Conservation (phyloP, 371 early-diverging fungal genomes). For the Mortierella sp. region DNA sequence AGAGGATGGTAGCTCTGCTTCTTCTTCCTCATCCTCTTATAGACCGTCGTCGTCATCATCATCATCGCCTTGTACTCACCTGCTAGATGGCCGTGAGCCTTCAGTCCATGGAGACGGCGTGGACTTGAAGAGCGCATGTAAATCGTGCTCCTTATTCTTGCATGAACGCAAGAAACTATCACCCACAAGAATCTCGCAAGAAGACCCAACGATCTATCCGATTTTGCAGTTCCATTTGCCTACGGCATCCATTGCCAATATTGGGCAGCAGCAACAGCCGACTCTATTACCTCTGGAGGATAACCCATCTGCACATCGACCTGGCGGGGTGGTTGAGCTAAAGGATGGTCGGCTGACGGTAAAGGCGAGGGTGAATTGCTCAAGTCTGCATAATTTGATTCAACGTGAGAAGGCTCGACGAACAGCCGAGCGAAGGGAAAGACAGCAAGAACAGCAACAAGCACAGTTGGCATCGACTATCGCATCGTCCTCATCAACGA, state of each 20-base stretch:
- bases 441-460: conserved; percentile 5
- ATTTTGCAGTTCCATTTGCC: conserved; percentile 32
- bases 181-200: conserved; percentile 9
- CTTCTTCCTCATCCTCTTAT: too few relatives aligned
- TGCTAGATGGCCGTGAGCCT: not conserved
- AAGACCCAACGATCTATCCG: conserved; percentile 19
- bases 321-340: conserved; percentile 15
- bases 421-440: not conserved
- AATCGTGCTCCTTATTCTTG: conserved; percentile 13
- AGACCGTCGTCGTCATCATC: too few relatives aligned
- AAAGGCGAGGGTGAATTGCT: conserved; percentile 37
- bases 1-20: not conserved
- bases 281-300: too few relatives aligned
- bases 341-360: conserved; percentile 19
- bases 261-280: not conserved
- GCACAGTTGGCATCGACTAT: not conserved
- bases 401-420: conserved; percentile 36
- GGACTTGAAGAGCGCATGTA: conserved; percentile 16
- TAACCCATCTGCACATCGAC: not conserved
- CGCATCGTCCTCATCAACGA: not conserved
- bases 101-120: conserved; percentile 18
- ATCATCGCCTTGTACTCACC: not conserved
- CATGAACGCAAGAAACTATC: conserved; percentile 17
- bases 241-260: not conserved
- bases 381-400: conserved; percentile 34